Conservation (phyloP, 2,329 filamentous ascomycete genomes). For the Stachybotrys echinatus region DNA sequence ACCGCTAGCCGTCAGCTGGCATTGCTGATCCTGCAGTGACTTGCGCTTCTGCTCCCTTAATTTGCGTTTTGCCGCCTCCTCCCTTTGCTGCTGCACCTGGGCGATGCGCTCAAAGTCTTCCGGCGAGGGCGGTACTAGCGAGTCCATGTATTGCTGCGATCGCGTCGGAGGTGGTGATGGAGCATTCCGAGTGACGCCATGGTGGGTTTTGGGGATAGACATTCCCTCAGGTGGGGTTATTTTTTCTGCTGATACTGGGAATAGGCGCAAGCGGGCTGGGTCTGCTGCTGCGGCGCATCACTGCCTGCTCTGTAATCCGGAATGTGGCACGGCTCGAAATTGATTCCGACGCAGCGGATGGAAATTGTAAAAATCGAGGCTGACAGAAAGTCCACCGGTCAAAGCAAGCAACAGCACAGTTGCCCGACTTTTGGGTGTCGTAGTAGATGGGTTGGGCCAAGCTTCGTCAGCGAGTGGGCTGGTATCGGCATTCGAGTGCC, state of each 20-base stretch:
- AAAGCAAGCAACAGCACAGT: too few species aligned
- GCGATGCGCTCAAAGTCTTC: constrained; percentile 44
- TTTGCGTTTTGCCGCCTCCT: constrained; percentile 36
- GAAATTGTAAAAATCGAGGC: too few species aligned
- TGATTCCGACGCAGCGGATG: too few species aligned
- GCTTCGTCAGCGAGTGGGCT: too few species aligned
- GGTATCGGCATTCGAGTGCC: too few species aligned
- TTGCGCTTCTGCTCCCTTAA: constrained; percentile 29
- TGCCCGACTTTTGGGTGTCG: too few species aligned
- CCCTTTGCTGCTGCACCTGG: constrained; percentile 40
- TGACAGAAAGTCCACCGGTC: too few species aligned
- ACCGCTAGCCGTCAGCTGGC: neutral
- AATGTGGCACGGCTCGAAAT: too few species aligned
- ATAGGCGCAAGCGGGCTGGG: neutral
- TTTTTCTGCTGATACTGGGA: neutral
- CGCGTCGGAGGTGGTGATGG: constrained; percentile 13
- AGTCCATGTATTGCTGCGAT: constrained; percentile 43
- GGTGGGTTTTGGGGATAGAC: neutral
- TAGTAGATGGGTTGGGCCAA: too few species aligned
- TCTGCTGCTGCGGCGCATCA: too few species aligned
- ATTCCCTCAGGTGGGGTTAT: neutral
- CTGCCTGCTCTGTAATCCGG: too few species aligned
- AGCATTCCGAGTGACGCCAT: constrained; percentile 1
- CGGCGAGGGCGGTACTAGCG: constrained; percentile 39
- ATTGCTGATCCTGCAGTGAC: constrained; percentile 23